Evolutionary conservation across 305 asterid species (phyloP), one percentile per base, ranked within the genome.

Genomic region (Fraxinus platypoda): DNA sequence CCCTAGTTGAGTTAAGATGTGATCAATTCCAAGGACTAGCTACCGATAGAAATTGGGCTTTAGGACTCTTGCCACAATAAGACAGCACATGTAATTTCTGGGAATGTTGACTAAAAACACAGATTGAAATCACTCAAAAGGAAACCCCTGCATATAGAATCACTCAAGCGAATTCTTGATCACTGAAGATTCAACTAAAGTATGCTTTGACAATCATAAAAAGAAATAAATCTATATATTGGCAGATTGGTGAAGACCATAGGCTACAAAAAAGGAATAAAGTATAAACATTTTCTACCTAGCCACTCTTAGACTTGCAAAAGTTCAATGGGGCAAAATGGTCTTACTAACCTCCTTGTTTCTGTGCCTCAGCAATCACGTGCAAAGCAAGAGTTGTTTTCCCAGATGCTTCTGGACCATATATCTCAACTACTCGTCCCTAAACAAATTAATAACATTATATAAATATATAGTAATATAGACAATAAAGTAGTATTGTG

Each of bases 401-500:
- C 64, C 98, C 98, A 75, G 98, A 94, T 86, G 98, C 97, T 84
- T 94, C 98, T 57, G 97, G 97, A 35, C 98, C 97, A 89, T 94
- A 94, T 75, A 94, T 91, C 90, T 94, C 98, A 78, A 94, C 90
- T 33, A 94, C 97, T 12, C 98, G 97, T 80, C 98, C 98, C 97
- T 93, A 87, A 74, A 78, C 41, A 74, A 81, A 87, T 41, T 12
- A 80, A 38, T 8, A 76, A 80, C 21, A 57, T 37, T 74, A 62
- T 34, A 78, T 30, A 80, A 49, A 57, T 79, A 80, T n/a, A 81
- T 12, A 8, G 38, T 38, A 38, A 75, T 49, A 78, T 35, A 74
- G 35, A 74, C 35, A 41, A 28, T 21, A 75, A 38, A 57, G 49
- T 38, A 75, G 46, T 9, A 52, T 71, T 9, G 21, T 30, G 4